A percentile compares a stretch with the other conserved stretches of the same genome.
phyloP scores from a whole-genome alignment of 768 basidiomycete genomes.

The Heimioporus sp. region DNA sequence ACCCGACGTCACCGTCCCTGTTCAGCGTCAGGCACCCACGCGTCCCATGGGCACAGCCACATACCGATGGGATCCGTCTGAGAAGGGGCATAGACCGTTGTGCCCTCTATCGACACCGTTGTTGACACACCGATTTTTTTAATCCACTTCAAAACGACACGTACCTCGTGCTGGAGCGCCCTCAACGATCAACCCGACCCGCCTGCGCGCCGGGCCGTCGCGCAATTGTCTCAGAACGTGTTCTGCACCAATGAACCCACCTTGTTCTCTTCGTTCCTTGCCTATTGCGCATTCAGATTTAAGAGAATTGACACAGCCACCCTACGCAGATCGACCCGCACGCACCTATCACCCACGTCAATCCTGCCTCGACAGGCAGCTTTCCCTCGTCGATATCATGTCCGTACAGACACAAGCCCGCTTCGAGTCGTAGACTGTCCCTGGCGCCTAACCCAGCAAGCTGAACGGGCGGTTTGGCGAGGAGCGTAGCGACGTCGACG shows the following conservation, averaged over 20 bases:
- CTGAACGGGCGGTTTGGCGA: conserved; percentile 66
- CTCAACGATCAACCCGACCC: conserved; percentile 81
- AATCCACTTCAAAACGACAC: conserved; percentile 19
- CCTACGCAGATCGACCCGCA: neutral
- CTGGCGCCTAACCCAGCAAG: conserved; percentile 90
- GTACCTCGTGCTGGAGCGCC: conserved; percentile 84
- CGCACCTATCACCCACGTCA: conserved; percentile 91
- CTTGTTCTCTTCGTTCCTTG: conserved; percentile 73
- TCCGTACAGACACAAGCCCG: conserved; percentile 96
- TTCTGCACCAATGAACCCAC: conserved; percentile 78
- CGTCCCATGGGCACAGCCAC: neutral
- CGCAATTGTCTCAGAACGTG: conserved; percentile 73
- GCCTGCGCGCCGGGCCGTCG: conserved; percentile 70
- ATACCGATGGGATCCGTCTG: conserved; percentile 59
- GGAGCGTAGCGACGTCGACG: conserved; percentile 59
- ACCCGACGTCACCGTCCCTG: conserved; percentile 83
- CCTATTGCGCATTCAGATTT: conserved; percentile 39
- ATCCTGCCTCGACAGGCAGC: conserved; percentile 85
- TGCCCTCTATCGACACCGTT: conserved; percentile 55
- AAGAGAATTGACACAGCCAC: too few relatives aligned
- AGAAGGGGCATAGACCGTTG: conserved; percentile 62
- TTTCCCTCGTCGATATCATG: conserved; percentile 88
- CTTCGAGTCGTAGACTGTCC: conserved; percentile 92
- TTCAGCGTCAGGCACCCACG: neutral
- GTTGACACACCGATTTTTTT: neutral